Evolutionary conservation across 2,329 filamentous ascomycete genomes (phyloP), one percentile per base, ranked within the genome.

Genomic region (Fusarium sp.): DNA sequence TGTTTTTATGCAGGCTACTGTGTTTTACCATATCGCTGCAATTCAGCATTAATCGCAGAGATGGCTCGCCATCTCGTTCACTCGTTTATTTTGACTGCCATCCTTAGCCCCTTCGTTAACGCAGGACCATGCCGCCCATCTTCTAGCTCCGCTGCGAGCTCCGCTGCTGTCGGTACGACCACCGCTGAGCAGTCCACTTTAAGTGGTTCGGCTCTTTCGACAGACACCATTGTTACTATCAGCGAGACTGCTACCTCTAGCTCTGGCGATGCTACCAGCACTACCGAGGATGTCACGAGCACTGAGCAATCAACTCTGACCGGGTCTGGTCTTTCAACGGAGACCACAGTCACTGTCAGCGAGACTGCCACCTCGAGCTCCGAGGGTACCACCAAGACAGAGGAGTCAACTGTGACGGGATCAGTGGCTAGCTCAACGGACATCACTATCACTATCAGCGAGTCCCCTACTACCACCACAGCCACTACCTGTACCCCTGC

Each of bases 31-130:
- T 52, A 35, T 22, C 19, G 27, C 11, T 25, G 3, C 7, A n/a
- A 40, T n/a, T 35, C 30, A 20, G 30, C 15, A 23, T n/a, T 27
- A 17, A 10, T 32, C 19, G 19, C 3, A 46, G 55, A 60, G 25
- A 60, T 61, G 58, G 55, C 56, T 60, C 54, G 48, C 23, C 62
- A 35, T 65, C 30, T 65, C 32, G 60, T 65, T 23, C 60, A 14
- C 37, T 65, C 62, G 48, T 49, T 65, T 40, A 20, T 65, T 1
- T 7, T 65, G 27, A 35, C 62, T 35, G 43, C 48, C 20, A 48
- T 32, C 33, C 60, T 65, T 10, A 25, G 48, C 35, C 49, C 62
- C 2, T 27, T 65, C 27, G 60, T 30, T 37, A 15, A 37, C 17
- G 62, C 62, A 7, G 60, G 62, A 33, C 62, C 60, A 39, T 65